Percentiles rank a stretch among this genome's conserved stretches.
phyloP scores from a whole-genome alignment of 2,329 filamentous ascomycete genomes.

The Blastomyces silverae region DNA sequence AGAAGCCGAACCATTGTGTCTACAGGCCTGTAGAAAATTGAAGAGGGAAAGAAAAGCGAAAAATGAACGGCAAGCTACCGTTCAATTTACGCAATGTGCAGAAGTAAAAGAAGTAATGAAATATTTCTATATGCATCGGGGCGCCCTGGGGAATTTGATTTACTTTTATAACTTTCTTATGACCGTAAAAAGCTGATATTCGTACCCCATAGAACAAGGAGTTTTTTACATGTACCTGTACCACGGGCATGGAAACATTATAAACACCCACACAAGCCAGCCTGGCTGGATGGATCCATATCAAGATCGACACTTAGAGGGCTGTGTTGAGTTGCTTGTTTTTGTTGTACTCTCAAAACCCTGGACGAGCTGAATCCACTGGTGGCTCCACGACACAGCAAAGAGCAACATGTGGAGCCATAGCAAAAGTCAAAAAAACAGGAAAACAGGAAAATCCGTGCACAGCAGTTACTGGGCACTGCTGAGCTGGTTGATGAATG shows the following conservation, averaged over 20 bases:
- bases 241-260: background rate
- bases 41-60: background rate
- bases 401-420: background rate
- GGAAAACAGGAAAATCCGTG: background rate
- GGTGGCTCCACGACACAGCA: background rate
- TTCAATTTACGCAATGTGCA: background rate
- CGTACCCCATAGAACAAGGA: background rate
- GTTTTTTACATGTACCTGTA: background rate
- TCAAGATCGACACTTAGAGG: background rate
- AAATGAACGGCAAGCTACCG: background rate
- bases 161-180: background rate
- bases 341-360: background rate
- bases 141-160: background rate
- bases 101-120: background rate
- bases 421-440: background rate
- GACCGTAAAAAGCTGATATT: background rate
- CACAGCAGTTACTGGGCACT: background rate
- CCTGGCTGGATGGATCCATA: background rate
- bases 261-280: background rate
- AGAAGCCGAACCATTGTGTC: slow-evolving; percentile 1
- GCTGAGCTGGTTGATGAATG: background rate
- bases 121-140: background rate
- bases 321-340: slow-evolving; percentile 1
- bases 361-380: background rate
- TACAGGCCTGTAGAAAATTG: background rate